Percentiles rank a stretch among this genome's conserved stretches.
phyloP scores from a whole-genome alignment of 176 grass and related monocot genomes.

The Oryza australiensis region DNA sequence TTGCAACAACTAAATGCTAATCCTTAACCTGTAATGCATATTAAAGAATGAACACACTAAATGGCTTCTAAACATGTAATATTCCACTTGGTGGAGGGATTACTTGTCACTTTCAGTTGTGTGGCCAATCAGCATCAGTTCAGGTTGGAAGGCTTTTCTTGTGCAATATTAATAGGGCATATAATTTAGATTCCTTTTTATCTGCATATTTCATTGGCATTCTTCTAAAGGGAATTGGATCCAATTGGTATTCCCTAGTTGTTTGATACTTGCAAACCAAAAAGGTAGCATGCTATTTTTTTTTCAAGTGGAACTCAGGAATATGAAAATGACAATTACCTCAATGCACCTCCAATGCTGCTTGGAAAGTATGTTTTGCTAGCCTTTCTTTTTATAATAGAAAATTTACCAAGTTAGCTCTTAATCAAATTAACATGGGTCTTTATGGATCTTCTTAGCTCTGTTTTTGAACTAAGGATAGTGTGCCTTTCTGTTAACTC shows the following conservation, averaged over 20 bases:
- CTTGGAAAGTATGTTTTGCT: constrained; percentile 1
- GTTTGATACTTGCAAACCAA: background rate
- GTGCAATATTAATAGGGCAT: background rate
- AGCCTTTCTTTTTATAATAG: background rate
- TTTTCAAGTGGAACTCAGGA: background rate
- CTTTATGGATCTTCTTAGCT: background rate
- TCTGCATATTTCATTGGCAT: background rate
- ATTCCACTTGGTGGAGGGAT: constrained; percentile 14
- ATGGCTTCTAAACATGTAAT: constrained; percentile 11
- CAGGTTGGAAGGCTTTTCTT: background rate
- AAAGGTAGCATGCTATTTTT: background rate
- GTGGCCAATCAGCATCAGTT: background rate
- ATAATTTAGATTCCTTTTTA: background rate
- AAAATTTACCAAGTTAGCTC: background rate
- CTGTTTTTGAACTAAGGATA: background rate
- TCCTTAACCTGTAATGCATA: background rate
- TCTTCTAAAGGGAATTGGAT: background rate
- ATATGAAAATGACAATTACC: background rate
- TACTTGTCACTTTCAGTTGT: background rate
- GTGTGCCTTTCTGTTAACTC: background rate
- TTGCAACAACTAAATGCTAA: constrained; percentile 16
- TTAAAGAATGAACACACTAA: background rate
- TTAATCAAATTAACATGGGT: background rate
- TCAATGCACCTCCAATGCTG: background rate
- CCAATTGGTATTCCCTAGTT: background rate